A percentile compares a stretch with the other conserved stretches of the same genome.
These are phyloP conservation scores for Aspergillus neoniger DNA, from an alignment of 2,329 filamentous ascomycete species.

Conservation along the genomic window DNA sequence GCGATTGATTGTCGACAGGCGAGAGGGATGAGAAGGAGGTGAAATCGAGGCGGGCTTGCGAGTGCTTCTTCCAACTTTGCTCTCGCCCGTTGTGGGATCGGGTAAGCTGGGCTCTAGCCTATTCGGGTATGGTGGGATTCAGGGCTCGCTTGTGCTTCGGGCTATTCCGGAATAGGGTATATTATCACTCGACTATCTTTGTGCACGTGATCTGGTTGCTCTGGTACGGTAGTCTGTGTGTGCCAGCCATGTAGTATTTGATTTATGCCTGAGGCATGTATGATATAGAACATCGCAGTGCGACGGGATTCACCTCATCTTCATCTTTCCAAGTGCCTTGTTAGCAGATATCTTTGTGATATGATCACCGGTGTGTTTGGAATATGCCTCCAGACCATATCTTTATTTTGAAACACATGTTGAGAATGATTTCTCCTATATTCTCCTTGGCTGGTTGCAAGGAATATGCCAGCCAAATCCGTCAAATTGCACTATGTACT, in stretches of 20 bases:
- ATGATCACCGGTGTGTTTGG: too few relatives aligned
- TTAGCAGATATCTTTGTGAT: too few relatives aligned
- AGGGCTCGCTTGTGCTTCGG: conserved; percentile 38
- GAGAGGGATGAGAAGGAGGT: conserved; percentile 39
- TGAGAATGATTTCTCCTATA: too few relatives aligned
- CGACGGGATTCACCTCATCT: too few relatives aligned
- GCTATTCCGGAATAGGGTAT: conserved; percentile 23
- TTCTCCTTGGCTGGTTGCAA: too few relatives aligned
- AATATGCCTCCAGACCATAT: too few relatives aligned
- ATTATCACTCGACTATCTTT: neutral
- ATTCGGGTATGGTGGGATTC: conserved; percentile 26
- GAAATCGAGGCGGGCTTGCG: conserved; percentile 34
- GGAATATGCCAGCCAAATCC: too few relatives aligned
- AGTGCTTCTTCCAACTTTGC: conserved; percentile 31
- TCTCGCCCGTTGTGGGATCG: conserved; percentile 45
- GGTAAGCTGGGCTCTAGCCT: conserved; percentile 37
- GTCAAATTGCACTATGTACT: too few relatives aligned
- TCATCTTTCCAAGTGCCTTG: too few relatives aligned
- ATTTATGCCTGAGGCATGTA: neutral
- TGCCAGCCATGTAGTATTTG: too few relatives aligned
- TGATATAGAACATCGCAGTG: neutral
- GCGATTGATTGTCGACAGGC: conserved; percentile 44
- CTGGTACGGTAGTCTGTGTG: neutral
- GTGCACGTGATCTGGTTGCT: neutral
- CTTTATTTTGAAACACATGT: too few relatives aligned